Conservation (phyloP, 352 stramenopile genomes). For the Pythium rhizo-oryzae region DNA sequence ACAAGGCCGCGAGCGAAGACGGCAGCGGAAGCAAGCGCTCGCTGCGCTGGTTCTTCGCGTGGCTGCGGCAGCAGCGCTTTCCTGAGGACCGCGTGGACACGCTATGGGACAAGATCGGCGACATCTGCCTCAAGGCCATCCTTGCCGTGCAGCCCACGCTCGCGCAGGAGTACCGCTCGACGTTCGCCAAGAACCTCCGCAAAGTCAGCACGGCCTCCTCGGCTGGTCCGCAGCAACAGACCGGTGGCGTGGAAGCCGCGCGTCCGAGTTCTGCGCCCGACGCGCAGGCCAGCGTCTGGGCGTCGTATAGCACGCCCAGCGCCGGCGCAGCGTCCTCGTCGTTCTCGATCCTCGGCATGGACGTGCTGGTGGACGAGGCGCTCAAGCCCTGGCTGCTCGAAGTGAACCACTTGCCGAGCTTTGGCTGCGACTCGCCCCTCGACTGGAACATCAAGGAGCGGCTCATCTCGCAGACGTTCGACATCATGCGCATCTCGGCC, state of each 20-base stretch:
- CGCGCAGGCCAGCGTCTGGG: conserved; percentile 2
- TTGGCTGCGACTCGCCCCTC: conserved; percentile 94
- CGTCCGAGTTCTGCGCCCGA: conserved; percentile 32
- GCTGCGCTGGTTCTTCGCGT: conserved; percentile 93
- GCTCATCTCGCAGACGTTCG: conserved; percentile 92
- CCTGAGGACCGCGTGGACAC: conserved; percentile 62
- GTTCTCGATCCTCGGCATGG: conserved; percentile 96
- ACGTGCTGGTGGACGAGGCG: conserved; percentile 95
- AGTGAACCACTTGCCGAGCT: conserved; percentile 97
- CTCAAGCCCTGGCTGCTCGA: conserved; percentile 97
- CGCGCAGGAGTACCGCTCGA: conserved; percentile 91
- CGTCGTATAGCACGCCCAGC: conserved; percentile 23
- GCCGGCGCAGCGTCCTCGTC: conserved; percentile 45
- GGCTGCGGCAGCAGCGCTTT: conserved; percentile 75
- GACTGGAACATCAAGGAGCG: conserved; percentile 96
- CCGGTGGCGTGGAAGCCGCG: neutral
- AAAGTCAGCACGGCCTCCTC: conserved; percentile 48
- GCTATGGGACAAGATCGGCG: conserved; percentile 93
- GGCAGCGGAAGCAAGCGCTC: conserved; percentile 86
- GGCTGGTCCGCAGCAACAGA: conserved; percentile 13
- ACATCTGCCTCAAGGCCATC: conserved; percentile 95
- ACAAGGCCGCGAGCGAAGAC: conserved; percentile 64
- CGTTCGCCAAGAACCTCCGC: conserved; percentile 83
- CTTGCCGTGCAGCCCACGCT: conserved; percentile 93
- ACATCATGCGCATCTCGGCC: conserved; percentile 80